A percentile compares a stretch with the other conserved stretches of the same genome.
Conservation (phyloP, 495 filamentous ascomycete genomes). For the Chaetomidium leptoderma region DNA sequence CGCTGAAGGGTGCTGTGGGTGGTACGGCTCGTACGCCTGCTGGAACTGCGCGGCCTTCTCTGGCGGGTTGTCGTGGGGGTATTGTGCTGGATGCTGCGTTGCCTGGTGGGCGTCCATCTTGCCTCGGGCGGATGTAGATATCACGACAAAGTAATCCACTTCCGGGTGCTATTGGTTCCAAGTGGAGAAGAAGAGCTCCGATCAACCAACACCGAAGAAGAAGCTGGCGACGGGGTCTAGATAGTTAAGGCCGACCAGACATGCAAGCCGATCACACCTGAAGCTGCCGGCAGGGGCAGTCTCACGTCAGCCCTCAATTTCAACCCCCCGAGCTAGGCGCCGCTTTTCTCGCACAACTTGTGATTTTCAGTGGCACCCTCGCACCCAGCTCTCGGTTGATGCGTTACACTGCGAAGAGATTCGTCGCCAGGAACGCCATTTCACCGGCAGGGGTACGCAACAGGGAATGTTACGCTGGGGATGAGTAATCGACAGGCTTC, state of each 20-base stretch:
- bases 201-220: too few relatives aligned
- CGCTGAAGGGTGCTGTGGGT: neutral
- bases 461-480: neutral
- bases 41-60: neutral
- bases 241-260: neutral
- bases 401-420: neutral
- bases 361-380: neutral
- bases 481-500: neutral
- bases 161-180: too few relatives aligned
- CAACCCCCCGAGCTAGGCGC: neutral
- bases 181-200: too few relatives aligned
- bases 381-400: neutral
- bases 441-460: neutral
- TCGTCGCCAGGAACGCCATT: neutral
- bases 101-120: neutral
- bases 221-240: neutral
- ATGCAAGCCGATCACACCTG: neutral
- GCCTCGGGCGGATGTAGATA: neutral
- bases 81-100: neutral
- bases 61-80: neutral
- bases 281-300: neutral
- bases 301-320: constrained; percentile 6
- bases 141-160: too few relatives aligned
- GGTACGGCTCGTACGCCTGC: constrained; percentile 2
- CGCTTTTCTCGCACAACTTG: neutral